These are phyloP conservation scores for Rutstroemia sp. DNA, from an alignment of 2,329 filamentous ascomycete genomes.

Conservation along the genomic window DNA sequence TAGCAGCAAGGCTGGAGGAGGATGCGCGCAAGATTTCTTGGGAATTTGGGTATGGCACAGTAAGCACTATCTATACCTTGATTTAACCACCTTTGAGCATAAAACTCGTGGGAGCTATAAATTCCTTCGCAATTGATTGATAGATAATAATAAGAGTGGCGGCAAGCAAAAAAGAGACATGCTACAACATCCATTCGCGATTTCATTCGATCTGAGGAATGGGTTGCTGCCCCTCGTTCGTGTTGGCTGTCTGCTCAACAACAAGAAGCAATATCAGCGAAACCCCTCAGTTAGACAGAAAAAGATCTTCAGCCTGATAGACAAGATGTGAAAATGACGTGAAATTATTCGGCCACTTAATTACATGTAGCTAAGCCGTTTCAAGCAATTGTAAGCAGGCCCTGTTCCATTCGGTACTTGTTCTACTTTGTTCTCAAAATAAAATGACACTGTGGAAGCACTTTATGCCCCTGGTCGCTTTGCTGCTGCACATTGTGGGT, in stretches of 20 bases:
- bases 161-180: neutral
- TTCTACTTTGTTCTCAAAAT: neutral
- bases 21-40: neutral
- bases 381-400: neutral
- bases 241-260: neutral
- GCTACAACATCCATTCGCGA: neutral
- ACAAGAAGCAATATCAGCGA: neutral
- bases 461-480: too few relatives aligned
- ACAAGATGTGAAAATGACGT: neutral
- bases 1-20: neutral
- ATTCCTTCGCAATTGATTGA: neutral
- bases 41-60: conserved; percentile 1
- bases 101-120: neutral
- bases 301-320: neutral
- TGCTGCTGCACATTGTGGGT: too few relatives aligned
- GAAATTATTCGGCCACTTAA: neutral
- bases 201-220: neutral
- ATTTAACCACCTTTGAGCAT: neutral
- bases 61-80: conserved; percentile 6
- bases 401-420: neutral
- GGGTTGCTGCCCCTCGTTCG: too few relatives aligned
- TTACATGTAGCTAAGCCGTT: neutral
- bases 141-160: neutral
- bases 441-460: neutral
- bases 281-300: neutral